phyloP scores from a whole-genome alignment of 768 basidiomycete genomes.

The Suillus spraguei region DNA sequence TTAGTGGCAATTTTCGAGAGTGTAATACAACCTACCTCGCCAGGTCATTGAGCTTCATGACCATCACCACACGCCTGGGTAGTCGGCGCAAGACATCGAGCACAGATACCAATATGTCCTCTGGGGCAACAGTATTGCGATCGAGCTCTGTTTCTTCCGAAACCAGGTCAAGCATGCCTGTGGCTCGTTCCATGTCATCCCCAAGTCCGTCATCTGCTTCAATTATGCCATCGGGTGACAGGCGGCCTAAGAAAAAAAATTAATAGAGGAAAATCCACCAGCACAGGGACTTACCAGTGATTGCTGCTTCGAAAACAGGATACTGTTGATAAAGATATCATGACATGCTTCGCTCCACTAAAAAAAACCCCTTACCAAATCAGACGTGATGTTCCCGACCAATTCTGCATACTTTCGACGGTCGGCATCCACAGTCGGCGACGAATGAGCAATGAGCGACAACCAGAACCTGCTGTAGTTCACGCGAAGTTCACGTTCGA shows the following conservation, averaged over 20 bases:
- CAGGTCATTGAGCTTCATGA: slow-evolving; percentile 84
- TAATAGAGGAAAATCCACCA: background rate
- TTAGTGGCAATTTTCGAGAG: background rate
- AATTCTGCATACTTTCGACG: slow-evolving; percentile 86
- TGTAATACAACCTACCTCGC: slow-evolving; percentile 52
- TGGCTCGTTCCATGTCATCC: slow-evolving; percentile 56
- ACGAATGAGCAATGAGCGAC: slow-evolving; percentile 76
- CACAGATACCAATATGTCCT: slow-evolving; percentile 82
- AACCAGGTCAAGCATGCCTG: slow-evolving; percentile 74
- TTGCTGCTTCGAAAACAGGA: slow-evolving; percentile 91
- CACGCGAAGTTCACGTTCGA: slow-evolving; percentile 76
- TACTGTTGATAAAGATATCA: slow-evolving; percentile 52
- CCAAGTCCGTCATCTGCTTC: slow-evolving; percentile 39
- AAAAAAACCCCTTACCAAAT: slow-evolving; percentile 57
- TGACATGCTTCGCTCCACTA: slow-evolving; percentile 1
- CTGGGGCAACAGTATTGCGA: slow-evolving; percentile 80
- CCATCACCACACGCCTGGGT: slow-evolving; percentile 83
- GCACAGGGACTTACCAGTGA: slow-evolving; percentile 59
- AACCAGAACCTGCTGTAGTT: slow-evolving; percentile 92
- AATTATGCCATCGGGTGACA: slow-evolving; percentile 68
- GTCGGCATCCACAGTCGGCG: slow-evolving; percentile 62
- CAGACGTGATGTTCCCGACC: slow-evolving; percentile 89
- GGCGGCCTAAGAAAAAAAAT: slow-evolving; percentile 46
- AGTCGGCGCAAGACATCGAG: slow-evolving; percentile 87
- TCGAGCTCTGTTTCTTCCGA: slow-evolving; percentile 80